Conservation (phyloP, 2,329 filamentous ascomycete species). For the Ophiostoma montium region DNA sequence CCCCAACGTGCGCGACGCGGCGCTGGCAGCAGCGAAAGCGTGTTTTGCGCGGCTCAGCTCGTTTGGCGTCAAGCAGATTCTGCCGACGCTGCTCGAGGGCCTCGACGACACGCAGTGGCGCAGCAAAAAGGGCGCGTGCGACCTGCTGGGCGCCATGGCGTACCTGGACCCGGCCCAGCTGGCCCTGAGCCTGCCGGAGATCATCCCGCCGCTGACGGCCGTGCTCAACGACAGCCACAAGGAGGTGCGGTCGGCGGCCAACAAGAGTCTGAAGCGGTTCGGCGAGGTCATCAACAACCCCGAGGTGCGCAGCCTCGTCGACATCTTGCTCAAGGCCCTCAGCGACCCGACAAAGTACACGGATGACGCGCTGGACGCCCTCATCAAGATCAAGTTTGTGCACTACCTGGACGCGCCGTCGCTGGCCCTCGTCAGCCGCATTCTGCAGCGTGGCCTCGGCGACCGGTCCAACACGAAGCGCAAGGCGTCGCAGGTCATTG, state of each 20-base stretch:
- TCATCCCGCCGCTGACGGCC: slow-evolving; percentile 87
- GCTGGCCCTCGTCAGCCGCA: slow-evolving; percentile 83
- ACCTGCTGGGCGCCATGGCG: slow-evolving; percentile 93
- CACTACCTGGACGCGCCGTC: slow-evolving; percentile 98
- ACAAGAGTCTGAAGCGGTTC: slow-evolving; percentile 92
- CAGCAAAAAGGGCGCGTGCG: slow-evolving; percentile 95
- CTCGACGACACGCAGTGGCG: slow-evolving; percentile 94
- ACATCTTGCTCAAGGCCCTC: slow-evolving; percentile 84
- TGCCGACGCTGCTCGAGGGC: slow-evolving; percentile 81
- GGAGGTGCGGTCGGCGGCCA: slow-evolving; percentile 82
- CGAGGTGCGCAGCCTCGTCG: slow-evolving; percentile 85
- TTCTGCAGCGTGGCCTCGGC: slow-evolving; percentile 79
- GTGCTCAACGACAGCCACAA: slow-evolving; percentile 98
- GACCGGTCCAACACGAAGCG: slow-evolving; percentile 91
- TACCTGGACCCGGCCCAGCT: slow-evolving; percentile 94
- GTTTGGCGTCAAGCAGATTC: slow-evolving; percentile 86
- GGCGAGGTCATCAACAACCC: slow-evolving; percentile 98
- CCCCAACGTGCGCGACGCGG: slow-evolving; percentile 81
- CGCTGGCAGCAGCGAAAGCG: slow-evolving; percentile 82
- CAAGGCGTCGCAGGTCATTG: slow-evolving; percentile 94
- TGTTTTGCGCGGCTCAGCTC: slow-evolving; percentile 90
- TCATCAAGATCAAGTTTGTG: slow-evolving; percentile 97
- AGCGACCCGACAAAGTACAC: slow-evolving; percentile 97
- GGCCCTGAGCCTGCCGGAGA: slow-evolving; percentile 81
- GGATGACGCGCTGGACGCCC: slow-evolving; percentile 78